Conservation (phyloP, 768 basidiomycete genomes). For the Termitomyces sp. region DNA sequence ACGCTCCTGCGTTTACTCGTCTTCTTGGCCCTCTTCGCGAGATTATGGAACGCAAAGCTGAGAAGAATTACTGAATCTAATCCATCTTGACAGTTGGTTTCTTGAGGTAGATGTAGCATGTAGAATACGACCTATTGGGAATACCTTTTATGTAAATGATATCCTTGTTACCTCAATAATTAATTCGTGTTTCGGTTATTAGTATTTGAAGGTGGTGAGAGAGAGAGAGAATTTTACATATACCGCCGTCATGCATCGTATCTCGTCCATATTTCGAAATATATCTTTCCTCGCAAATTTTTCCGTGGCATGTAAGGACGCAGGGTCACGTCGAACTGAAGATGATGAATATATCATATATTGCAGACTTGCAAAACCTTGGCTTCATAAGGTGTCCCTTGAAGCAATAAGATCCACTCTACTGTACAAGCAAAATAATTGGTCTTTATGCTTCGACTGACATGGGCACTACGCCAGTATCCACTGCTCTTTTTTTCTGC, state of each 20-base stretch:
- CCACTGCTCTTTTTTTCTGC: constrained; percentile 24
- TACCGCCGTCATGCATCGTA: no score
- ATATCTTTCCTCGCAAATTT: no score
- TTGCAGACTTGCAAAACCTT: background rate
- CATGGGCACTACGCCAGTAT: constrained; percentile 39
- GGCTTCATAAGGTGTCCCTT: background rate
- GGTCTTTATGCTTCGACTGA: constrained; percentile 34
- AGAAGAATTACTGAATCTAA: constrained; percentile 47
- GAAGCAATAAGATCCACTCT: constrained; percentile 1
- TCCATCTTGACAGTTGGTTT: constrained; percentile 19
- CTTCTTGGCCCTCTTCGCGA: constrained; percentile 89
- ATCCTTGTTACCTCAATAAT: constrained; percentile 2
- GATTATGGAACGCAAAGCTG: constrained; percentile 89
- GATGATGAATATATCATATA: background rate
- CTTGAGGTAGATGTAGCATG: background rate
- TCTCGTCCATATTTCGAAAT: no score
- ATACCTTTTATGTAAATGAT: constrained; percentile 12
- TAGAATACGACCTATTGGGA: constrained; percentile 4
- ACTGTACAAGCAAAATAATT: constrained; percentile 6
- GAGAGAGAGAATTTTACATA: no score
- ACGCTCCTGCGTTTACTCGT: constrained; percentile 90
- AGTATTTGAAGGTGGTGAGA: background rate
- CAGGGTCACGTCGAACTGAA: no score
- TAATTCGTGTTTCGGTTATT: background rate
- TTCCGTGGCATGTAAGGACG: no score